Evolutionary conservation across 306 rosid species (phyloP).

Genomic region (Begonia loranthoides): DNA sequence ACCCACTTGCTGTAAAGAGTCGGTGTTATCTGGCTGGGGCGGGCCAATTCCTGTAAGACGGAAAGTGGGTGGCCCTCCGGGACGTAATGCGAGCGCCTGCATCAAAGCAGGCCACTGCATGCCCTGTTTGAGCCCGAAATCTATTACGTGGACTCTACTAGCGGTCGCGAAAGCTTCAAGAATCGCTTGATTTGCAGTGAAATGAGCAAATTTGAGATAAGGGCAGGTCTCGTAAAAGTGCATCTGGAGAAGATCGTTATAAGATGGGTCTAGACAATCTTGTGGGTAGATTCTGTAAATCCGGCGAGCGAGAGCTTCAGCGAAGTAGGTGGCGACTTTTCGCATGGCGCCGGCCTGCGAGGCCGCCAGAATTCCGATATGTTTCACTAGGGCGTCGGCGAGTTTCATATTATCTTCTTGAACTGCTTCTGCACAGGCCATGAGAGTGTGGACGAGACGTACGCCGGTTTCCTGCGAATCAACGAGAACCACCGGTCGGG

Average conservation of each 20-base stretch:
- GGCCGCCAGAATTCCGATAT: slow-evolving; percentile 36
- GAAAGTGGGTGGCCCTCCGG: slow-evolving; percentile 16
- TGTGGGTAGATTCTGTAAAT: slow-evolving; percentile 43
- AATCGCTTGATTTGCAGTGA: slow-evolving; percentile 86
- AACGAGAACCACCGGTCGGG: slow-evolving; percentile 45
- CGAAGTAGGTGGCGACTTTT: slow-evolving; percentile 63
- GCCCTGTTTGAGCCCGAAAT: slow-evolving; percentile 75
- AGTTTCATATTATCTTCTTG: slow-evolving; percentile 42
- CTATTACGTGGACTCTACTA: slow-evolving; percentile 60
- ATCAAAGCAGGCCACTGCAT: slow-evolving; percentile 23
- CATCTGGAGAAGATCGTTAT: slow-evolving; percentile 55
- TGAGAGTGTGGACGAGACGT: slow-evolving; percentile 54
- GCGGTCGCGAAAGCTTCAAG: slow-evolving; percentile 57
- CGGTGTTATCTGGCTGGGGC: slow-evolving; percentile 2
- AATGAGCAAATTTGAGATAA: slow-evolving; percentile 79
- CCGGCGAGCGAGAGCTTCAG: slow-evolving; percentile 45
- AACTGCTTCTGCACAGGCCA: slow-evolving; percentile 76
- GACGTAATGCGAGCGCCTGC: slow-evolving; percentile 11
- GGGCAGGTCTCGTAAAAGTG: slow-evolving; percentile 76
- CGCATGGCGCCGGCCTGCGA: slow-evolving; percentile 69
- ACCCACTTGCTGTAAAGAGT: slow-evolving; percentile 10
- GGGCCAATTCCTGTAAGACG: slow-evolving; percentile 55
- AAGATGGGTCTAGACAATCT: slow-evolving; percentile 26
- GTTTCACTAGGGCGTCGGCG: slow-evolving; percentile 54
- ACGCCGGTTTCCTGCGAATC: slow-evolving; percentile 70